phyloP scores from a whole-genome alignment of 2,329 filamentous ascomycete genomes.

The Dryadomyces quercus-mongolicae region DNA sequence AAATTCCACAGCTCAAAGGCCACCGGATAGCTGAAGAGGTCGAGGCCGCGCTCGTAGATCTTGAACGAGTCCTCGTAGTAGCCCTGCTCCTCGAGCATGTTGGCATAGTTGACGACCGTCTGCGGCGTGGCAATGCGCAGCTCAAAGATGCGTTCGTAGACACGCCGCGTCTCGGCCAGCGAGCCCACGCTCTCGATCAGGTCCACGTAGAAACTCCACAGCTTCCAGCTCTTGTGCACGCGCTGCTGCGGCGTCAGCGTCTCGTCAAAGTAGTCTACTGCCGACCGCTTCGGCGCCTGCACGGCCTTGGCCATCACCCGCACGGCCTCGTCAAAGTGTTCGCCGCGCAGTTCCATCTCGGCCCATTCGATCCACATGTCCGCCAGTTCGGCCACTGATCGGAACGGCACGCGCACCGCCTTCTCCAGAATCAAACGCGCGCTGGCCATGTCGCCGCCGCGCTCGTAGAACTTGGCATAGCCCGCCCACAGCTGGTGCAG shows the following conservation, averaged over 20 bases:
- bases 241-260: slow-evolving; percentile 86
- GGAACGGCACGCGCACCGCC: slow-evolving; percentile 94
- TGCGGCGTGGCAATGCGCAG: slow-evolving; percentile 95
- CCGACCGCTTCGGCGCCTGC: slow-evolving; percentile 93
- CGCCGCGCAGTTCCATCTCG: slow-evolving; percentile 90
- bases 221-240: slow-evolving; percentile 97
- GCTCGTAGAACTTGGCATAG: slow-evolving; percentile 95
- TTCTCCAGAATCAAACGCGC: slow-evolving; percentile 94
- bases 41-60: slow-evolving; percentile 86
- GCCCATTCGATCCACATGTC: slow-evolving; percentile 99
- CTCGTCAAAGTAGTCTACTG: slow-evolving; percentile 98
- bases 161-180: slow-evolving; percentile 80
- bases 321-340: slow-evolving; percentile 91
- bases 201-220: slow-evolving; percentile 99
- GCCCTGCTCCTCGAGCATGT: slow-evolving; percentile 82
- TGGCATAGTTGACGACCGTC: slow-evolving; percentile 97
- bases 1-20: slow-evolving; percentile 98
- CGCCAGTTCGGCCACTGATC: slow-evolving; percentile 89
- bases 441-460: slow-evolving; percentile 69
- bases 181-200: slow-evolving; percentile 89
- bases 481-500: slow-evolving; percentile 95
- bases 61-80: slow-evolving; percentile 99
- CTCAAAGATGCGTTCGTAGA: slow-evolving; percentile 97
- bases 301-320: slow-evolving; percentile 96
- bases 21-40: slow-evolving; percentile 97